Evolutionary conservation across 176 grass and related monocot species (phyloP).

Genomic region (Neostapfia colusana): DNA sequence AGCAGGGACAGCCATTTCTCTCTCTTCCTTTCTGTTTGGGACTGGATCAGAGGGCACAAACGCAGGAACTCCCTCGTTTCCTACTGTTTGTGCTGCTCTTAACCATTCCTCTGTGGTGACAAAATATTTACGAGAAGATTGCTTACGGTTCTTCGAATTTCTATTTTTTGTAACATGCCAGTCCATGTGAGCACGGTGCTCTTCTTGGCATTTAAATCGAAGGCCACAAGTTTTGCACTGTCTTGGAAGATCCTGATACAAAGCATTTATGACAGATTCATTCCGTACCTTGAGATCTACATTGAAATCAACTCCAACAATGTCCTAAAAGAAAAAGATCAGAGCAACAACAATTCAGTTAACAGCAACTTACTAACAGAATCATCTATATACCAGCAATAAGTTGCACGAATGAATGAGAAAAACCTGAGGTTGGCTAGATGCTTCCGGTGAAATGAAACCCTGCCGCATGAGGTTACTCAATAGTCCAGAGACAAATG

Average conservation of each 20-base stretch:
- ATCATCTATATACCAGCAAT: constrained; percentile 20
- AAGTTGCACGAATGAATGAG: constrained; percentile 30
- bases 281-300: constrained; percentile 71
- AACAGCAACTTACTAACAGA: constrained; percentile 24
- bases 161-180: constrained; percentile 99
- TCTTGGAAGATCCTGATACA: constrained; percentile 77
- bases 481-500: constrained; percentile 73
- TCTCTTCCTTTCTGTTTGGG: constrained; percentile 67
- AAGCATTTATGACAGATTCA: constrained; percentile 70
- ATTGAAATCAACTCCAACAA: constrained; percentile 76
- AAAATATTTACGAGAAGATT: constrained; percentile 96
- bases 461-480: constrained; percentile 82
- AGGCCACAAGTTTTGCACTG: constrained; percentile 98
- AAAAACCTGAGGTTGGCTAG: constrained; percentile 68
- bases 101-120: constrained; percentile 85
- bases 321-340: constrained; percentile 52
- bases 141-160: constrained; percentile 83
- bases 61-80: constrained; percentile 81
- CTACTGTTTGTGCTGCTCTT: constrained; percentile 78
- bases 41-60: constrained; percentile 60
- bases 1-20: constrained; percentile 84
- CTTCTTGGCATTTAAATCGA: constrained; percentile 88
- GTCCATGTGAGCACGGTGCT: constrained; percentile 96
- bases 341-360: constrained; percentile 17
- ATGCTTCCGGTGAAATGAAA: constrained; percentile 62